phyloP scores from a whole-genome alignment of 1,284 basidiomycete genomes.

The Tetrapyrgos nigripes region DNA sequence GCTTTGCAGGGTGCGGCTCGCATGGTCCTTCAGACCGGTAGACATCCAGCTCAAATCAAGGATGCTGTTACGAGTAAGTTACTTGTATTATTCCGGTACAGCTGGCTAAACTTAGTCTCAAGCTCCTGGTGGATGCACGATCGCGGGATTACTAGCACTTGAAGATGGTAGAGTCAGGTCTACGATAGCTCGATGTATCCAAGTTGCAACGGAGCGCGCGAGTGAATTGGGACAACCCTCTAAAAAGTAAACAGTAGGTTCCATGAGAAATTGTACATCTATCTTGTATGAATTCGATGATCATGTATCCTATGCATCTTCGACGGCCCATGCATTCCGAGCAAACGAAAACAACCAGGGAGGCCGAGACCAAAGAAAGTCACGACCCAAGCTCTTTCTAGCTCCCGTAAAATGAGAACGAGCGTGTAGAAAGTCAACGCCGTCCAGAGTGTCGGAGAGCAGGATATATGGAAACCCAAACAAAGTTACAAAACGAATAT shows the following conservation, averaged over 20 bases:
- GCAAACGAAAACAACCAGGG: conserved; percentile 34
- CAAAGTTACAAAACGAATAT: not conserved
- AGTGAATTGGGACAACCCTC: conserved; percentile 75
- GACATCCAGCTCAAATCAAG: conserved; percentile 96
- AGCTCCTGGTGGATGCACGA: conserved; percentile 99
- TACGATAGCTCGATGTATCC: conserved; percentile 95
- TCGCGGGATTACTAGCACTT: conserved; percentile 93
- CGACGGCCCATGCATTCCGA: conserved; percentile 20
- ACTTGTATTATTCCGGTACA: conserved; percentile 2
- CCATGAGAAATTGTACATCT: too few relatives aligned
- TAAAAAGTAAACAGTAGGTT: conserved; percentile 45
- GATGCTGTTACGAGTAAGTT: conserved; percentile 95
- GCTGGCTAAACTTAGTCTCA: conserved; percentile 10
- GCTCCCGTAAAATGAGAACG: conserved; percentile 92
- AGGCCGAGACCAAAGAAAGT: conserved; percentile 13
- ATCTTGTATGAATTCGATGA: not conserved
- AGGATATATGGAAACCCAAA: conserved; percentile 3
- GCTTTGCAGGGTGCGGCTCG: conserved; percentile 96
- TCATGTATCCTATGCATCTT: conserved; percentile 40
- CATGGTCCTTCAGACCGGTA: conserved; percentile 89
- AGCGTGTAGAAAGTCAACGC: conserved; percentile 69
- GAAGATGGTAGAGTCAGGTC: conserved; percentile 95
- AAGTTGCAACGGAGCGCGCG: conserved; percentile 90
- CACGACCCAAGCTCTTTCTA: conserved; percentile 44
- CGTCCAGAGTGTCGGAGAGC: conserved; percentile 92